Evolutionary conservation across 805 yeast genomes (phyloP).

Genomic region (Ascoidea tarda): DNA sequence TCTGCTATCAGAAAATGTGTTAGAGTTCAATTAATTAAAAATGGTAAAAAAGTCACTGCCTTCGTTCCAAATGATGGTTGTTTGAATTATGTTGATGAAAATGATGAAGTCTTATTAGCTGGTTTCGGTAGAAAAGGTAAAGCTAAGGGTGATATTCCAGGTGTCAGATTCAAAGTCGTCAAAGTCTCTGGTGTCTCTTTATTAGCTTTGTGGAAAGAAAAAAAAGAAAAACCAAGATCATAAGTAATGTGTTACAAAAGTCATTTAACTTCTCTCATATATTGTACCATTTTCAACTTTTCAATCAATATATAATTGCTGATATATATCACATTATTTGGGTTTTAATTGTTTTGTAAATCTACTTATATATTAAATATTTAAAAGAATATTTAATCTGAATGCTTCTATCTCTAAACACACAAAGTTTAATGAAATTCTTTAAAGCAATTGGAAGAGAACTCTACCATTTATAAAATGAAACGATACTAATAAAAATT

Average conservation of each 20-base stretch:
- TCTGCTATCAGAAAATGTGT: constrained; percentile 99
- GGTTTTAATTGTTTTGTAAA: too few species aligned
- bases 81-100: constrained; percentile 98
- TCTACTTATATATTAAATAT: too few species aligned
- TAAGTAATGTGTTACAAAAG: constrained; percentile 24
- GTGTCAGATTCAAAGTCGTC: constrained; percentile 99
- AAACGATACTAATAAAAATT: too few species aligned
- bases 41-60: constrained; percentile 99
- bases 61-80: constrained; percentile 99
- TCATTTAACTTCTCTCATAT: neutral
- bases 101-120: constrained; percentile 98
- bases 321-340: too few species aligned
- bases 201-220: constrained; percentile 99
- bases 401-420: too few species aligned
- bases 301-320: too few species aligned
- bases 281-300: too few species aligned
- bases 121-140: constrained; percentile 99
- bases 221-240: constrained; percentile 99
- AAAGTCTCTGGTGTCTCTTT: constrained; percentile 99
- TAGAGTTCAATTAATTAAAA: constrained; percentile 99
- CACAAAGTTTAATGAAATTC: too few species aligned
- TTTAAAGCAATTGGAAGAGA: too few species aligned
- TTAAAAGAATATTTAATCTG: too few species aligned
- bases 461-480: too few species aligned
- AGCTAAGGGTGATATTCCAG: constrained; percentile 99